Evolutionary conservation across 176 grass and related monocot genomes (phyloP).

Genomic region (Panicum miliaceum): DNA sequence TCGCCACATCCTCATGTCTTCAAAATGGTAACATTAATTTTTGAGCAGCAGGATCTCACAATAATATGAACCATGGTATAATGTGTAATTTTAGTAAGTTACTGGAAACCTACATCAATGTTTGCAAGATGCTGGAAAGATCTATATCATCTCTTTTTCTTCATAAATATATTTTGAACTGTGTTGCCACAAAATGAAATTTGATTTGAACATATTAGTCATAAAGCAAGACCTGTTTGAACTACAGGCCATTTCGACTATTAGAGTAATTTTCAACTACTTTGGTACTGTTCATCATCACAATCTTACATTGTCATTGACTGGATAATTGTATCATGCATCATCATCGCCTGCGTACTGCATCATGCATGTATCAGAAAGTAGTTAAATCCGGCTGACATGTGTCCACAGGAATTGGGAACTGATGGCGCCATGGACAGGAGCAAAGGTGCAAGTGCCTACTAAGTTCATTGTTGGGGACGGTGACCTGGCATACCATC

Average conservation of each 20-base stretch:
- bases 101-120: background rate
- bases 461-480: slow-evolving; percentile 73
- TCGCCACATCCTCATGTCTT: background rate
- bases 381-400: background rate
- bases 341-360: background rate
- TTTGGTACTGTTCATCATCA: background rate
- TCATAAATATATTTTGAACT: background rate
- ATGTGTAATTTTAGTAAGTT: background rate
- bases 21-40: background rate
- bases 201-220: background rate
- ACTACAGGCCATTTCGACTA: background rate
- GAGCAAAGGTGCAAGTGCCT: slow-evolving; percentile 57
- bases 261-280: background rate
- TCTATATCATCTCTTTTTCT: background rate
- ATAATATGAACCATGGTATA: background rate
- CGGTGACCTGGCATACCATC: slow-evolving; percentile 60
- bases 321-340: background rate
- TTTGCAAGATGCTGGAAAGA: background rate
- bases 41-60: background rate
- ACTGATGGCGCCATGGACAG: slow-evolving; percentile 67
- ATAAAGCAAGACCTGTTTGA: background rate
- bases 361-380: background rate
- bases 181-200: background rate
- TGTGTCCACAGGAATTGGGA: slow-evolving; percentile 61
- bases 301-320: background rate